Evolutionary conservation across 768 basidiomycete genomes (phyloP).

Genomic region (Tricholoma sp.): DNA sequence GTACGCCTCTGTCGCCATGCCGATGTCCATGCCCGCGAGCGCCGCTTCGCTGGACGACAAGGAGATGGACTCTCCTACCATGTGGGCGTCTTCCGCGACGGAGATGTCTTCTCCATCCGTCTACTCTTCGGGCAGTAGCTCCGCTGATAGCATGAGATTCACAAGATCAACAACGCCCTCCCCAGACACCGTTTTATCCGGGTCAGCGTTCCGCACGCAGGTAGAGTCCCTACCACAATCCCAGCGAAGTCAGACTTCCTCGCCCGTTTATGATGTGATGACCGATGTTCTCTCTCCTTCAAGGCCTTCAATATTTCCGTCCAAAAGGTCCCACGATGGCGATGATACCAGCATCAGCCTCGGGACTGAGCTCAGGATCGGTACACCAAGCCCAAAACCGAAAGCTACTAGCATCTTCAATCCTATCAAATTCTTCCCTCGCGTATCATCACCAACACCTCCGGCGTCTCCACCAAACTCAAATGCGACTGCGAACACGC

Average conservation of each 20-base stretch:
- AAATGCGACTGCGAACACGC: constrained; percentile 23
- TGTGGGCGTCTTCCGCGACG: constrained; percentile 43
- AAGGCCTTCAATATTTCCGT: constrained; percentile 27
- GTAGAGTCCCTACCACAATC: constrained; percentile 28
- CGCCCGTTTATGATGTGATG: constrained; percentile 35
- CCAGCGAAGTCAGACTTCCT: constrained; percentile 39
- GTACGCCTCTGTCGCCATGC: constrained; percentile 28
- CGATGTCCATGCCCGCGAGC: constrained; percentile 18
- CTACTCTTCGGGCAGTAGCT: constrained; percentile 39
- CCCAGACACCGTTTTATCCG: constrained; percentile 26
- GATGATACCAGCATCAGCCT: constrained; percentile 7
- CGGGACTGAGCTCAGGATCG: not conserved
- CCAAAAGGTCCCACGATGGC: constrained; percentile 19
- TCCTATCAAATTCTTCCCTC: constrained; percentile 44
- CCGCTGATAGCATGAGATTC: constrained; percentile 25
- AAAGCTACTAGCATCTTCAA: constrained; percentile 35
- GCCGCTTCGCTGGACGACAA: constrained; percentile 37
- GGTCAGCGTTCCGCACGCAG: constrained; percentile 26
- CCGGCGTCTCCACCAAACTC: constrained; percentile 26
- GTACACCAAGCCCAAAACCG: constrained; percentile 9
- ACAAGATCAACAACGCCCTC: constrained; percentile 30
- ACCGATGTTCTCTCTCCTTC: constrained; percentile 35
- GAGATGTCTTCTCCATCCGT: constrained; percentile 43
- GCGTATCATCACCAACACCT: constrained; percentile 42
- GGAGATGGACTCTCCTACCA: constrained; percentile 47